These are phyloP conservation scores for Fusarium sarcochroum DNA, from an alignment of 2,329 filamentous ascomycete species.

Conservation along the genomic window DNA sequence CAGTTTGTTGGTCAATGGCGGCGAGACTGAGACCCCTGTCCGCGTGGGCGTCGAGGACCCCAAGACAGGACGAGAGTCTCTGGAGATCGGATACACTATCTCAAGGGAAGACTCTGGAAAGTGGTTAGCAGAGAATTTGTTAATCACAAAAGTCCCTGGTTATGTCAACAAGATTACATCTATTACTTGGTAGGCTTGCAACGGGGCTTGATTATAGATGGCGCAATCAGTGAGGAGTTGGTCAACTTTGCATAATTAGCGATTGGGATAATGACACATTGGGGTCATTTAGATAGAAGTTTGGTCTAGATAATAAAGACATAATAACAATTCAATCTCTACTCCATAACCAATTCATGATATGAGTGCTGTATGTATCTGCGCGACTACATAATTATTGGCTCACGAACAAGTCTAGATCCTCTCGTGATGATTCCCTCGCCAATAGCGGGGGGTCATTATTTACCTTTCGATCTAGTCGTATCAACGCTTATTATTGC, in stretches of 20 bases:
- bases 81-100: conserved; percentile 63
- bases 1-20: conserved; percentile 54
- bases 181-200: conserved; percentile 52
- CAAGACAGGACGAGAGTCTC: conserved; percentile 49
- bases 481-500: too few species aligned
- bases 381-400: too few species aligned
- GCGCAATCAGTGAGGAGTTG: not conserved
- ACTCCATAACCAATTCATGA: too few species aligned
- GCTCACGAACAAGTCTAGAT: too few species aligned
- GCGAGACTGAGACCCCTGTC: conserved; percentile 48
- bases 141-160: conserved; percentile 44
- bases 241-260: not conserved
- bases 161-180: conserved; percentile 56
- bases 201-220: too few species aligned
- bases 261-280: not conserved
- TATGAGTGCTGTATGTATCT: too few species aligned
- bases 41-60: conserved; percentile 59
- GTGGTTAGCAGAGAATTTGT: conserved; percentile 61
- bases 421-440: too few species aligned
- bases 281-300: too few species aligned
- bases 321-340: too few species aligned
- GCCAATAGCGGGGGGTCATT: too few species aligned
- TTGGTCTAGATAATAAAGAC: too few species aligned
- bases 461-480: too few species aligned
- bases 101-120: conserved; percentile 62